Evolutionary conservation across 306 rosid species (phyloP), one percentile per base, ranked within the genome.

Genomic region (Trifolium subterraneum): DNA sequence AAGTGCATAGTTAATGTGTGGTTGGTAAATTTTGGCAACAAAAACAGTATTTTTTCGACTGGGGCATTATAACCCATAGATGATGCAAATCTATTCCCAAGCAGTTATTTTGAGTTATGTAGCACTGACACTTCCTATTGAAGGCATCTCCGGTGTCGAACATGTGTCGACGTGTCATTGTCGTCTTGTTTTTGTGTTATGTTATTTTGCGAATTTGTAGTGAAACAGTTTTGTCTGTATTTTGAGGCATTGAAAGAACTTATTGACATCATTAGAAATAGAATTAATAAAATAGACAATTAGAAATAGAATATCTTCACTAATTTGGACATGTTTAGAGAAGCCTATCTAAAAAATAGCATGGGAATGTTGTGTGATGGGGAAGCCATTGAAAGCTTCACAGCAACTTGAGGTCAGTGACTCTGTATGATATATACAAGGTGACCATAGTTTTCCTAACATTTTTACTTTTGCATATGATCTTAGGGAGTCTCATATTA

Each of bases 1-100:
- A 87, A 86, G 98, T 92, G 83, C 98, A 92, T 82, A 90, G 96
- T 79, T 92, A 76, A 83, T 22, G 52, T 10, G 22, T 77, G 73
- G 20, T 64, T 10, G 25, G 6, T n/a, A 23, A 70, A 86, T 27
- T 64, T 59, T 78, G 79, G 47, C n/a, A n/a, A 66, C 31, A 52
- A 62, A 72, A 52, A 22, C 48, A 13, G 12, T 51, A 41, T 31
- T 75, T 61, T 2, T 60, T 29, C 3, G 12, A 10, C 9, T 0
- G n/a, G 64, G 72, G 75, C 36, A 52, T 36, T 31, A 16, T 83
- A 44, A 27, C 33, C 27, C 51, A 65, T 50, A 18, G 19, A 69
- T 44, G 18, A 56, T 56, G 68, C 71, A 33, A 68, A 38, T 51
- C 33, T 31, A 42, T 5, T 71, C 61, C 7, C 23, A 38, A 36